These are phyloP conservation scores for Pyrenula massariospora DNA, from an alignment of 495 filamentous ascomycete species.

Conservation along the genomic window DNA sequence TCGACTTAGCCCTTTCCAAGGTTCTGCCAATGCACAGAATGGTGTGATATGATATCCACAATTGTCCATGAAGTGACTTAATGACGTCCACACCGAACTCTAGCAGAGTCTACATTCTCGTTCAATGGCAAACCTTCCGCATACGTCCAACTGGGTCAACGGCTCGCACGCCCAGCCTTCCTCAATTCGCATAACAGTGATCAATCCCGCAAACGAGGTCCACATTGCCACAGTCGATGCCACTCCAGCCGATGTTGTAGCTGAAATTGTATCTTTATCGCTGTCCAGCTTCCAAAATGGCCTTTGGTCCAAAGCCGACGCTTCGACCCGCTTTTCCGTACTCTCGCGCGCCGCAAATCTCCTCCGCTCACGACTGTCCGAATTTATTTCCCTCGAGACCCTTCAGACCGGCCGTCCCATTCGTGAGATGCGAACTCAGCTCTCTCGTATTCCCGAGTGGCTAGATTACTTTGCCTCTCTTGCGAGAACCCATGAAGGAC, in stretches of 20 bases:
- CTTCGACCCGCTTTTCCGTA: conserved; percentile 39
- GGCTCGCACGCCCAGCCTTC: conserved; percentile 10
- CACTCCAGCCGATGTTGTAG: conserved; percentile 35
- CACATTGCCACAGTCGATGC: conserved; percentile 31
- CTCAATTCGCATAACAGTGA: conserved; percentile 6
- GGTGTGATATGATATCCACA: too few species aligned
- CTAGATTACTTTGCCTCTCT: conserved; percentile 52
- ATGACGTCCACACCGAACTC: too few species aligned
- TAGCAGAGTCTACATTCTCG: too few species aligned
- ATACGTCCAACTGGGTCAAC: conserved; percentile 19
- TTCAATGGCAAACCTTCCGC: neutral
- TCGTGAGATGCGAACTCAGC: conserved; percentile 54
- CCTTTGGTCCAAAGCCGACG: conserved; percentile 44
- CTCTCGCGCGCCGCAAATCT: conserved; percentile 43
- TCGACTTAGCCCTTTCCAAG: too few species aligned
- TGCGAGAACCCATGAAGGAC: conserved; percentile 46
- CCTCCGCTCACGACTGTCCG: conserved; percentile 32
- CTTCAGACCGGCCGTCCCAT: conserved; percentile 50
- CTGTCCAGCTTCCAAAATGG: conserved; percentile 39
- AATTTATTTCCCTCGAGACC: conserved; percentile 44
- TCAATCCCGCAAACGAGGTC: conserved; percentile 13
- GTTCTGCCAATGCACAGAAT: too few species aligned
- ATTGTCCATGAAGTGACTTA: too few species aligned
- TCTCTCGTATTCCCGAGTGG: conserved; percentile 50
- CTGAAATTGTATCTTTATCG: conserved; percentile 29